Conservation (phyloP, 805 yeast species). For the Suhomyces prunicola region DNA sequence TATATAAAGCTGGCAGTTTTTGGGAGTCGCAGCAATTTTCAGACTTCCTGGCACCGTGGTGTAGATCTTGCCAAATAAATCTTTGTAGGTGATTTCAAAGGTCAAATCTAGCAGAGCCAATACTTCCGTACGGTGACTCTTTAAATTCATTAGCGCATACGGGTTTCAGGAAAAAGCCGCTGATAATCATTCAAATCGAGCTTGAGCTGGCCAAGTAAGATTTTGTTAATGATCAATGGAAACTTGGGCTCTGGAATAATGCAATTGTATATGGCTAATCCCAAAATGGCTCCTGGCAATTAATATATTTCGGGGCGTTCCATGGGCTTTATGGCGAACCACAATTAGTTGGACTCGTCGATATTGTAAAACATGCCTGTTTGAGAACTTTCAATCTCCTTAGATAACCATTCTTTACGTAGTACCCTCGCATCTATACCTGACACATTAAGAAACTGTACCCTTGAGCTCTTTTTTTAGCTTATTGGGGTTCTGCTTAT, state of each 20-base stretch:
- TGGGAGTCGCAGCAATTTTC: constrained; percentile 49
- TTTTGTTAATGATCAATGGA: constrained; percentile 75
- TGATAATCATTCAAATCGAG: constrained; percentile 61
- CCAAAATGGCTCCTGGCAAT: constrained; percentile 81
- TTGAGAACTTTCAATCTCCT: constrained; percentile 63
- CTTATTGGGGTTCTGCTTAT: constrained; percentile 54
- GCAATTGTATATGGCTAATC: constrained; percentile 88
- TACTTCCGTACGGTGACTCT: constrained; percentile 24
- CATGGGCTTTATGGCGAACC: constrained; percentile 63
- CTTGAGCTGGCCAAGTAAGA: constrained; percentile 51
- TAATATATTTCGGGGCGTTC: constrained; percentile 56
- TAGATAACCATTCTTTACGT: constrained; percentile 90
- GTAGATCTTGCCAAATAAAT: constrained; percentile 41
- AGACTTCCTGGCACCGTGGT: constrained; percentile 56
- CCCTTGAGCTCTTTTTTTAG: constrained; percentile 68
- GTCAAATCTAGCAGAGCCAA: constrained; percentile 45
- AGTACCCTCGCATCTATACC: constrained; percentile 97
- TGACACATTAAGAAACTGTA: constrained; percentile 83
- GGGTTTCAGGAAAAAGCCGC: constrained; percentile 68
- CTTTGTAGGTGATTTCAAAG: constrained; percentile 62
- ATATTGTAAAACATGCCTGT: constrained; percentile 65
- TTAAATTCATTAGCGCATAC: constrained; percentile 27
- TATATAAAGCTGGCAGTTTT: constrained; percentile 60
- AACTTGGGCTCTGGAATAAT: constrained; percentile 77
- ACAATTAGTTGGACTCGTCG: constrained; percentile 66